A percentile compares a stretch with the other conserved stretches of the same genome.
These are phyloP conservation scores for Leishmania martiniquensis DNA, from an alignment of 208 protist genomes.

Conservation along the genomic window DNA sequence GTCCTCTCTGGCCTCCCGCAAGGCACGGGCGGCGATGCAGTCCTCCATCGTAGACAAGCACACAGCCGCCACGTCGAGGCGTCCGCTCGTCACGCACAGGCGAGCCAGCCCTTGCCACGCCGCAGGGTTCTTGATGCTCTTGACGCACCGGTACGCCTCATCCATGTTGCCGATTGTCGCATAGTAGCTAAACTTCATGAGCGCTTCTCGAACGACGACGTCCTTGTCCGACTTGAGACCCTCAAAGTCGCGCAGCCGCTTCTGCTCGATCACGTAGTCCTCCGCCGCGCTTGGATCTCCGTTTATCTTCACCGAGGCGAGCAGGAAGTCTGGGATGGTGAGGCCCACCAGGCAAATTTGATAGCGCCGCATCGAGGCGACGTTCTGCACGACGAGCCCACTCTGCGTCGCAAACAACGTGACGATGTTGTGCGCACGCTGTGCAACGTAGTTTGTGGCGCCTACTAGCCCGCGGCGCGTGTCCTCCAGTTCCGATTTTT, in stretches of 20 bases:
- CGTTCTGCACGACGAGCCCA: slow-evolving; percentile 88
- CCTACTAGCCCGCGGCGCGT: slow-evolving; percentile 49
- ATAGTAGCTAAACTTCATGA: slow-evolving; percentile 97
- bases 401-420: slow-evolving; percentile 87
- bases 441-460: slow-evolving; percentile 59
- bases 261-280: slow-evolving; percentile 91
- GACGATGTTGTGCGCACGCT: slow-evolving; percentile 79
- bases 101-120: slow-evolving; percentile 96
- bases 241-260: slow-evolving; percentile 94
- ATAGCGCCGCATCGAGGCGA: slow-evolving; percentile 71
- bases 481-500: slow-evolving; percentile 39
- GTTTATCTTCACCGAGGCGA: slow-evolving; percentile 85
- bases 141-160: slow-evolving; percentile 96
- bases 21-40: slow-evolving; percentile 84
- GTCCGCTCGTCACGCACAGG: slow-evolving; percentile 95
- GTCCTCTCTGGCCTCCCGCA: slow-evolving; percentile 85
- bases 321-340: slow-evolving; percentile 92
- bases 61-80: slow-evolving; percentile 95
- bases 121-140: slow-evolving; percentile 91
- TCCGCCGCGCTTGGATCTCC: slow-evolving; percentile 77
- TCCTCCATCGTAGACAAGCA: slow-evolving; percentile 96
- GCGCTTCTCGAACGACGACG: slow-evolving; percentile 86
- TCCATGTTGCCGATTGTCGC: slow-evolving; percentile 97
- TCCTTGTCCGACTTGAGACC: slow-evolving; percentile 91
- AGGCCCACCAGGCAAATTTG: slow-evolving; percentile 91